Conservation (phyloP, 1,284 basidiomycete genomes). For the Trichosporon sp. region DNA sequence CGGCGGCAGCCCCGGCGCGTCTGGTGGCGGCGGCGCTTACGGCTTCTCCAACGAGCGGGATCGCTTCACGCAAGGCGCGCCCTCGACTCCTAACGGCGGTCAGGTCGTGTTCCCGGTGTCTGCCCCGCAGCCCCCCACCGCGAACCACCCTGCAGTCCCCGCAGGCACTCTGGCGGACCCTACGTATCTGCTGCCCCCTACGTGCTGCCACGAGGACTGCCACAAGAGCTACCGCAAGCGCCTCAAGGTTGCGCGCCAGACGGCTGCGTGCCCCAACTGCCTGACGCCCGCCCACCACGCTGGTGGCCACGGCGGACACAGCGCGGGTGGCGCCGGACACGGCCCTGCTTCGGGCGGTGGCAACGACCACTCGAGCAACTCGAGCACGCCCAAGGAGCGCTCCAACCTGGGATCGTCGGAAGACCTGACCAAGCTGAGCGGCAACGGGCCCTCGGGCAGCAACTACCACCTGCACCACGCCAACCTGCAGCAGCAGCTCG, state of each 20-base stretch:
- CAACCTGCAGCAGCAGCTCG: constrained; percentile 37
- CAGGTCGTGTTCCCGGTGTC: constrained; percentile 49
- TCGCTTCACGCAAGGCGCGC: constrained; percentile 34
- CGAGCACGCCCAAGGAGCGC: constrained; percentile 46
- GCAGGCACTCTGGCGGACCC: constrained; percentile 50
- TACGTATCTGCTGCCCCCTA: constrained; percentile 50
- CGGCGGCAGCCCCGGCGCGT: constrained; percentile 60
- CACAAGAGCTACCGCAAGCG: constrained; percentile 53
- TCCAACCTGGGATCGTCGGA: constrained; percentile 32
- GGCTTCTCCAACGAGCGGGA: constrained; percentile 46
- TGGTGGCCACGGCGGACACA: constrained; percentile 22
- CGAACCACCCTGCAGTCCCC: constrained; percentile 47
- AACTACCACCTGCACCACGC: constrained; percentile 40
- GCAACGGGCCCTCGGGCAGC: constrained; percentile 19
- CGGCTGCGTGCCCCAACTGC: constrained; percentile 49
- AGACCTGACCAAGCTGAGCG: constrained; percentile 33
- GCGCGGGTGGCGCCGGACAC: constrained; percentile 26
- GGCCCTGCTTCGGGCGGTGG: constrained; percentile 28
- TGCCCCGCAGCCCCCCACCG: constrained; percentile 45
- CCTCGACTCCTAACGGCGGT: constrained; percentile 33
- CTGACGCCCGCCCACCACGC: constrained; percentile 29
- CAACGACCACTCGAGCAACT: constrained; percentile 35
- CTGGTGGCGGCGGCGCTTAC: constrained; percentile 23
- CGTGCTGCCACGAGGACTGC: constrained; percentile 54
- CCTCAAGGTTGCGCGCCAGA: constrained; percentile 50